phyloP scores from a whole-genome alignment of 345 rosid species.

The Acer saccharum region DNA sequence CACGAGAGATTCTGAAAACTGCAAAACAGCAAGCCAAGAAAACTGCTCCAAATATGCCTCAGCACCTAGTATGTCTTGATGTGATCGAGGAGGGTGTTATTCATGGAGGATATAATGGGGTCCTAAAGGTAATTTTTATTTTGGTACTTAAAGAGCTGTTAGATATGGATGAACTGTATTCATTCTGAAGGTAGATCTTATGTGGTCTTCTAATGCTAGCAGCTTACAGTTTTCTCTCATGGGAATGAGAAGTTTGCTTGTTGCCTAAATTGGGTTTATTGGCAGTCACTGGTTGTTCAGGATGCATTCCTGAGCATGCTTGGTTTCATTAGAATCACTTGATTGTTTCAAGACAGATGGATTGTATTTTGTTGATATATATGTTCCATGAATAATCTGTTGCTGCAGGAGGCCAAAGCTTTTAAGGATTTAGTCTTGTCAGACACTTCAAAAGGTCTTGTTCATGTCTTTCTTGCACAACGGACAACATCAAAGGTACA shows the following conservation, averaged over 20 bases:
- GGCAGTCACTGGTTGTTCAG: not conserved
- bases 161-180: not conserved
- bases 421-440: constrained; percentile 71
- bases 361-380: not conserved
- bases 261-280: not conserved
- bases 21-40: constrained; percentile 74
- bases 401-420: constrained; percentile 79
- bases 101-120: constrained; percentile 93
- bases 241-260: constrained; percentile 1
- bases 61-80: constrained; percentile 84
- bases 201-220: constrained; percentile 9
- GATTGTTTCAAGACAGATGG: not conserved
- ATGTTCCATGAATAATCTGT: constrained; percentile 17
- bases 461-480: constrained; percentile 88
- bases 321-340: constrained; percentile 7
- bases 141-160: not conserved
- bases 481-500: constrained; percentile 83
- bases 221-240: not conserved
- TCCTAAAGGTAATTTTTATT: constrained; percentile 61
- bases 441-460: constrained; percentile 80
- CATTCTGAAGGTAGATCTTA: not conserved
- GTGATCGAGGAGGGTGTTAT: constrained; percentile 88
- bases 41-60: constrained; percentile 86
- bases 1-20: constrained; percentile 55
- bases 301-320: constrained; percentile 6